Conservation (phyloP, 1,284 basidiomycete genomes). For the Cryptococcus sp. region DNA sequence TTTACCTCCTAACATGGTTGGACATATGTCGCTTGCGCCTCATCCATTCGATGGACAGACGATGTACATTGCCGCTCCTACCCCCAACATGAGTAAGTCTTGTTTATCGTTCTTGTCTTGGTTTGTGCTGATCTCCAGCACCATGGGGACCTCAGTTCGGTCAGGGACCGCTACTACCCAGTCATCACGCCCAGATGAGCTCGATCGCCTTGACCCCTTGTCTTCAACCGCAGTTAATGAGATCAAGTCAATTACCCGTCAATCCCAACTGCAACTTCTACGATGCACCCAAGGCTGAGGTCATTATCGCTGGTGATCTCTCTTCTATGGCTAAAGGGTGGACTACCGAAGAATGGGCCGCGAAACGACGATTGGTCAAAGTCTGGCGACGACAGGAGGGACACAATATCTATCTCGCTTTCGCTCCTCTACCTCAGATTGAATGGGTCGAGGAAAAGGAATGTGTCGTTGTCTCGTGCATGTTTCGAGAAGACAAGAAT, state of each 20-base stretch:
- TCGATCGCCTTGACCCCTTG: slow-evolving; percentile 6
- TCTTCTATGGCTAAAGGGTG: slow-evolving; percentile 54
- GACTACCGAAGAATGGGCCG: slow-evolving; percentile 53
- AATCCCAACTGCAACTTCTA: slow-evolving; percentile 23
- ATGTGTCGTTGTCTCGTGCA: slow-evolving; percentile 68
- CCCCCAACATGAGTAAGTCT: too few species aligned
- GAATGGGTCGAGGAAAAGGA: slow-evolving; percentile 48
- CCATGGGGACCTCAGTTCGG: slow-evolving; percentile 4
- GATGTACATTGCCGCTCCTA: too few species aligned
- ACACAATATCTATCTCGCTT: slow-evolving; percentile 51
- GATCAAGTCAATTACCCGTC: slow-evolving; percentile 8
- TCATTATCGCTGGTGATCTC: slow-evolving; percentile 51
- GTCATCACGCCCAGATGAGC: slow-evolving; percentile 28
- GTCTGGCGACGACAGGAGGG: slow-evolving; percentile 55
- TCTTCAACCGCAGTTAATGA: slow-evolving; percentile 7
- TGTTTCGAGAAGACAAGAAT: slow-evolving; percentile 73
- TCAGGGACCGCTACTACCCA: slow-evolving; percentile 32
- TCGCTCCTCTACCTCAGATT: slow-evolving; percentile 49
- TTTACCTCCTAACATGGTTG: slow-evolving; percentile 3
- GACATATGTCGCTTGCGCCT: too few species aligned
- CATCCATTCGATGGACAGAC: too few species aligned
- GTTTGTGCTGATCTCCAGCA: slow-evolving; percentile 3
- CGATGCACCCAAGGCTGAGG: slow-evolving; percentile 31
- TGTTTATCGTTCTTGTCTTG: too few species aligned
- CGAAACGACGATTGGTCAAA: slow-evolving; percentile 52